Base-by-base conservation (phyloP, 2,329 filamentous ascomycete genomes). In the Mariannaea sp. region DNA sequence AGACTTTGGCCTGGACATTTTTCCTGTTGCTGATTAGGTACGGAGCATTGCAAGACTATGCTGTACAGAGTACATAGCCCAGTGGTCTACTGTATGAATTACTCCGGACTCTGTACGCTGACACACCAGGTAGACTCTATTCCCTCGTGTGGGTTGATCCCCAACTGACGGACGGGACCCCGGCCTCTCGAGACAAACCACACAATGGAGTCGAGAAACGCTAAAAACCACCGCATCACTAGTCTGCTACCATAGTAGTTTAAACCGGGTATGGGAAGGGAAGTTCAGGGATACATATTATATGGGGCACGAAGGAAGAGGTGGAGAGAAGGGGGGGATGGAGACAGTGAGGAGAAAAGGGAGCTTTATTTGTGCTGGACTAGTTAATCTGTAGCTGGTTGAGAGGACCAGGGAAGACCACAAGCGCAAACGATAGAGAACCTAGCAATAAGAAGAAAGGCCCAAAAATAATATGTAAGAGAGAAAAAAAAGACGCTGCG, bases 401-500 rank as follows among this genome's bases (percentile, higher is more conserved):
- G n/a, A n/a, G n/a, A n/a, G n/a, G n/a, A n/a, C n/a, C n/a, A n/a
- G n/a, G n/a, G n/a, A n/a, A n/a, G n/a, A n/a, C n/a, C n/a, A n/a
- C n/a, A n/a, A n/a, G n/a, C n/a, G n/a, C n/a, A n/a, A n/a, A n/a
- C n/a, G n/a, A n/a, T n/a, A n/a, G n/a, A n/a, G n/a, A n/a, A n/a
- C n/a, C n/a, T n/a, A n/a, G n/a, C n/a, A n/a, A n/a, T n/a, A n/a
- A n/a, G n/a, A n/a, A n/a, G n/a, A 32, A 26, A 24, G 22, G 45
- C 20, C 50, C 43, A 44, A 40, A 40, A 39, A 33, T 44, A 5
- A 9, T 14, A 14, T 5, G 13, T 36, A 19, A 22, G 16, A 14
- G 20, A 27, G 35, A 46, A 30, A 26, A 57, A 62, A 63, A 58
- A 45, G 55, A 59, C 62, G 62, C 62, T 64, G 64, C 62, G 51